Conservation (phyloP, 176 grass and related monocot genomes). For the Ensete glaucum region DNA sequence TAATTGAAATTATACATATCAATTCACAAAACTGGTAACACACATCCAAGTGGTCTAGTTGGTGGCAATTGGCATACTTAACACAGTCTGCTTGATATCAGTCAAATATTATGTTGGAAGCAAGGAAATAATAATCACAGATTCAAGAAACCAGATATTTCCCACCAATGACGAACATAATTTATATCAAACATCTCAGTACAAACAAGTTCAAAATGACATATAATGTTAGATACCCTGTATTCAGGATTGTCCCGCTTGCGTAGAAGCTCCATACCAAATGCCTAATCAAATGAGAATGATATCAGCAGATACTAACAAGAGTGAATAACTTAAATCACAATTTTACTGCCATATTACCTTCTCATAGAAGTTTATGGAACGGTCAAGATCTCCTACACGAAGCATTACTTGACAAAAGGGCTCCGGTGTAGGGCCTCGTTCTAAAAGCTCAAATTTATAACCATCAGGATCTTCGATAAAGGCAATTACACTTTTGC, state of each 20-base stretch:
- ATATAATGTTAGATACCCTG: slow-evolving; percentile 39
- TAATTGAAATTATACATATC: no score
- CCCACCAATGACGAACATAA: no score
- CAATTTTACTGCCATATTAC: slow-evolving; percentile 29
- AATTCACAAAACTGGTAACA: no score
- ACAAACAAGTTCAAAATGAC: no score
- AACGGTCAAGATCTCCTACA: slow-evolving; percentile 78
- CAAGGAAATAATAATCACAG: no score
- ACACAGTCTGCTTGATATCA: no score
- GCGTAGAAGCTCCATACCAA: slow-evolving; percentile 95
- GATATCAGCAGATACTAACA: no score
- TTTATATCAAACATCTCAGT: no score
- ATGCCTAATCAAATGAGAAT: slow-evolving; percentile 40
- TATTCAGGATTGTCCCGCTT: slow-evolving; percentile 85
- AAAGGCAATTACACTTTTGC: slow-evolving; percentile 76
- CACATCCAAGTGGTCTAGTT: no score
- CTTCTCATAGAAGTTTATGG: slow-evolving; percentile 89
- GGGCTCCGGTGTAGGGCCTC: slow-evolving; percentile 74
- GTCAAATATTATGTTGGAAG: no score
- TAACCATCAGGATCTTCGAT: slow-evolving; percentile 94
- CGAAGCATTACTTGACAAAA: slow-evolving; percentile 97
- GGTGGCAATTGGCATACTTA: no score
- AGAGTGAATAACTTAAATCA: not conserved
- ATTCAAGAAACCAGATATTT: no score
- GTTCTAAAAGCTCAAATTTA: slow-evolving; percentile 92